Percentiles rank a stretch among this genome's conserved stretches.
These are phyloP conservation scores for Urtica urens DNA, from an alignment of 306 rosid species.

Conservation along the genomic window DNA sequence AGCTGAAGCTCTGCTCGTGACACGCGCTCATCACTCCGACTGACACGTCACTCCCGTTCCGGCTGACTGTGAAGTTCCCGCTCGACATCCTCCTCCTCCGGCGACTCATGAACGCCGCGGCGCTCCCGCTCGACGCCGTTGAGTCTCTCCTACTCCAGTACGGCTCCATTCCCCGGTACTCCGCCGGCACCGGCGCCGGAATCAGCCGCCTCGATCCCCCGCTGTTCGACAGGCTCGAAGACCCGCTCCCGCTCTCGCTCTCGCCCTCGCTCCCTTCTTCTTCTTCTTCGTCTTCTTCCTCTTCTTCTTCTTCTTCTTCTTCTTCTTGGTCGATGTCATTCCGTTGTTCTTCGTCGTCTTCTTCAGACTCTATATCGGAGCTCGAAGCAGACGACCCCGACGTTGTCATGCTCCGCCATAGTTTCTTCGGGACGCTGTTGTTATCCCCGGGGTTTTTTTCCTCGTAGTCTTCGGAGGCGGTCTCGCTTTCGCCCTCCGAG, in stretches of 20 bases:
- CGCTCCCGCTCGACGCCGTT: background rate
- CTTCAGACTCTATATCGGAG: too few species aligned
- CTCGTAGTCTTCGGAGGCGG: too few species aligned
- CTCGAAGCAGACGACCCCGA: too few species aligned
- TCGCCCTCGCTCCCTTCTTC: constrained; percentile 2
- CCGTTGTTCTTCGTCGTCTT: too few species aligned
- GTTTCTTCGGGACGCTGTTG: too few species aligned
- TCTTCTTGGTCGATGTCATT: too few species aligned
- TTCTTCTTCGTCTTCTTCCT: background rate
- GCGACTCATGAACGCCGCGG: constrained; percentile 1
- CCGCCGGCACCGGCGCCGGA: background rate
- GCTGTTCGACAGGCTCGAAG: background rate
- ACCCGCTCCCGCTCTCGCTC: constrained; percentile 16
- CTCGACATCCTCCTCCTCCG: constrained; percentile 12
- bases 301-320: background rate
- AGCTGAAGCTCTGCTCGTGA: constrained; percentile 3
- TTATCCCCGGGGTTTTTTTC: too few species aligned
- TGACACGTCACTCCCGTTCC: constrained; percentile 18
- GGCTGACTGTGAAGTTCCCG: background rate
- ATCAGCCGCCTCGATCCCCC: too few species aligned
- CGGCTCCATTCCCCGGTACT: background rate
- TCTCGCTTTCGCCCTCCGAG: constrained; percentile 9
- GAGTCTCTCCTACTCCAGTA: background rate
- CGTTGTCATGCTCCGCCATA: too few species aligned
- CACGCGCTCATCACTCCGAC: background rate